Percentiles rank a stretch among this genome's conserved stretches.
phyloP scores from a whole-genome alignment of 768 basidiomycete species.

The Crassisporium funariophilum region DNA sequence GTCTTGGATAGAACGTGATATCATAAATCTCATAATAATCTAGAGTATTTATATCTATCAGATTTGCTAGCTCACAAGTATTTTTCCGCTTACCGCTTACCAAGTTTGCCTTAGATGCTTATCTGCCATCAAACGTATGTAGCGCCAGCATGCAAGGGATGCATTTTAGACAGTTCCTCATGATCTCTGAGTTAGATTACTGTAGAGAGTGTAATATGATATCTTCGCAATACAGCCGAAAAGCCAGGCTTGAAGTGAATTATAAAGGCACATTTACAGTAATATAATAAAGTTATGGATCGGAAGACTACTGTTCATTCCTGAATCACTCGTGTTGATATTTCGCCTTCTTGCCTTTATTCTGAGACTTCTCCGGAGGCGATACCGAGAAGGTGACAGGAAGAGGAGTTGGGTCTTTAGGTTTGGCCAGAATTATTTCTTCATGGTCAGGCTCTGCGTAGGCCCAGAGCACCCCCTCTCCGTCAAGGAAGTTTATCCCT shows the following conservation, averaged over 20 bases:
- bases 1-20: slow-evolving; percentile 47
- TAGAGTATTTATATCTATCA: not conserved
- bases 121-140: no score
- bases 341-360: not conserved
- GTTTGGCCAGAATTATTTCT: not conserved
- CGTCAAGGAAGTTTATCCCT: slow-evolving; percentile 54
- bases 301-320: not conserved
- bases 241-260: no score
- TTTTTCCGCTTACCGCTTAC: no score
- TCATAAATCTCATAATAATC: not conserved
- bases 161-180: no score
- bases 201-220: no score
- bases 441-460: slow-evolving; percentile 34
- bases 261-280: no score
- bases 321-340: not conserved
- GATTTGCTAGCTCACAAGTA: no score
- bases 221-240: no score
- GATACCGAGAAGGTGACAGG: not conserved
- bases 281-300: no score
- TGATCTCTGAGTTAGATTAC: no score
- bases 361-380: not conserved
- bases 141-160: no score
- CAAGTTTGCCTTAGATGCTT: no score
- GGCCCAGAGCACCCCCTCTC: slow-evolving; percentile 55
- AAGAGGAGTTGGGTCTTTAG: not conserved